Conservation (phyloP, 176 grass and related monocot genomes). For the Eleusine coracana region DNA sequence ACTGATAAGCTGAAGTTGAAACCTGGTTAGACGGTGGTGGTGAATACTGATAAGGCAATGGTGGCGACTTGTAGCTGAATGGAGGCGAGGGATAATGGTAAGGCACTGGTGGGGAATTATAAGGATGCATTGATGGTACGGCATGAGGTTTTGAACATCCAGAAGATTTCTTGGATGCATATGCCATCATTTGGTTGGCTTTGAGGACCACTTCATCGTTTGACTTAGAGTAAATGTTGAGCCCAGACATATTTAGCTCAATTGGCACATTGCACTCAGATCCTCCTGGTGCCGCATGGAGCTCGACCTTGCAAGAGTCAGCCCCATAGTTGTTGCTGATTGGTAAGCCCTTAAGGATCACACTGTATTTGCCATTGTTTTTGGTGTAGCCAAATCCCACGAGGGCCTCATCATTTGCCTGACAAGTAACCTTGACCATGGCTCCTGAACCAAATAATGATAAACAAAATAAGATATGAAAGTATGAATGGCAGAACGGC, state of each 20-base stretch:
- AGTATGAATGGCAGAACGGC: not conserved
- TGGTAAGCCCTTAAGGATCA: constrained; percentile 51
- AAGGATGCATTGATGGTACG: constrained; percentile 19
- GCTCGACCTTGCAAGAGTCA: constrained; percentile 71
- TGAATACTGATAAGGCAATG: constrained; percentile 28
- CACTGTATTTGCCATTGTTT: constrained; percentile 64
- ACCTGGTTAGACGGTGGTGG: constrained; percentile 37
- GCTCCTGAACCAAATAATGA: constrained; percentile 48
- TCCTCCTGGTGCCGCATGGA: constrained; percentile 68
- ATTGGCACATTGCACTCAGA: constrained; percentile 67
- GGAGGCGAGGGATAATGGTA: constrained; percentile 47
- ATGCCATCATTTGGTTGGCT: constrained; percentile 64
- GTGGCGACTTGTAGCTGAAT: constrained; percentile 42
- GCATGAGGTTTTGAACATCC: constrained; percentile 51
- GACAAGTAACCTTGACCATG: constrained; percentile 78
- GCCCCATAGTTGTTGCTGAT: constrained; percentile 40
- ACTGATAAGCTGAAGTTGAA: constrained; percentile 41
- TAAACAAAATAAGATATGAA: constrained; percentile 10
- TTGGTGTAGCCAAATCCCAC: constrained; percentile 64
- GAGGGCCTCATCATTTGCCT: constrained; percentile 51
- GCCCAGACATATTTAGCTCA: constrained; percentile 48
- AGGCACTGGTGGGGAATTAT: constrained; percentile 34
- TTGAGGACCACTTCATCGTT: constrained; percentile 60
- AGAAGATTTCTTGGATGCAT: constrained; percentile 57
- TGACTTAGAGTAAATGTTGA: constrained; percentile 49